Evolutionary conservation across 2,329 filamentous ascomycete genomes (phyloP).

Genomic region (Stachybotrys chlorohalonatus): DNA sequence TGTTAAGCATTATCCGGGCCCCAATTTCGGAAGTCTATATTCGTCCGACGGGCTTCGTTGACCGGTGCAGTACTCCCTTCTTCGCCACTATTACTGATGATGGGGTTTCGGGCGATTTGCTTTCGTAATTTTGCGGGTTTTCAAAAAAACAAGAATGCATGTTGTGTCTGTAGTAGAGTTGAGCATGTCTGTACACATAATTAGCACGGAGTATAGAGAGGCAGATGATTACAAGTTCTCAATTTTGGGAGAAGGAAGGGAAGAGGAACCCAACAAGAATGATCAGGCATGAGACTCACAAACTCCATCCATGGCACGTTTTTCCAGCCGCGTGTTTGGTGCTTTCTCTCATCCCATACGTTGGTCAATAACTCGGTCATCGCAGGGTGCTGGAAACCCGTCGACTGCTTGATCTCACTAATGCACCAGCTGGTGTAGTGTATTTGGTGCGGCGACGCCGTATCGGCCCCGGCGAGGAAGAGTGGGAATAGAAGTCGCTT

Average conservation of each 20-base stretch:
- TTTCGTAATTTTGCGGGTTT: too few relatives aligned
- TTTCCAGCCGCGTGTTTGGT: constrained; percentile 6
- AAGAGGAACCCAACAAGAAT: neutral
- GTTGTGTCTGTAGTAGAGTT: neutral
- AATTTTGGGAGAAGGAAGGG: neutral
- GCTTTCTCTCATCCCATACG: constrained; percentile 13
- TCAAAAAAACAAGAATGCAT: neutral
- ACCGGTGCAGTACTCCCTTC: too few relatives aligned
- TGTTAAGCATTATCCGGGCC: constrained; percentile 10
- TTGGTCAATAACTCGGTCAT: constrained; percentile 14
- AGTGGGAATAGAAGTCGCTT: constrained; percentile 17
- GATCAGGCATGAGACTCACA: constrained; percentile 6
- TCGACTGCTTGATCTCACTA: constrained; percentile 12
- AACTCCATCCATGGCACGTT: constrained; percentile 20
- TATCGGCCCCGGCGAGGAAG: constrained; percentile 16
- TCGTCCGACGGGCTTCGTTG: neutral
- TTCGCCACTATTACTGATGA: too few relatives aligned
- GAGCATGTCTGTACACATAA: neutral
- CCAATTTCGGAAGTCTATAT: constrained; percentile 5
- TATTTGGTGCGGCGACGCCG: constrained; percentile 11
- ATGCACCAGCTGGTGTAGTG: constrained; percentile 15
- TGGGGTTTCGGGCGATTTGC: too few relatives aligned
- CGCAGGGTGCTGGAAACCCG: constrained; percentile 13
- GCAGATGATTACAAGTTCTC: neutral
- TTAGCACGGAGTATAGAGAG: neutral